Percentiles rank a stretch among this genome's conserved stretches.
Conservation (phyloP, 352 stramenopile species). For the Pythium insidiosum region DNA sequence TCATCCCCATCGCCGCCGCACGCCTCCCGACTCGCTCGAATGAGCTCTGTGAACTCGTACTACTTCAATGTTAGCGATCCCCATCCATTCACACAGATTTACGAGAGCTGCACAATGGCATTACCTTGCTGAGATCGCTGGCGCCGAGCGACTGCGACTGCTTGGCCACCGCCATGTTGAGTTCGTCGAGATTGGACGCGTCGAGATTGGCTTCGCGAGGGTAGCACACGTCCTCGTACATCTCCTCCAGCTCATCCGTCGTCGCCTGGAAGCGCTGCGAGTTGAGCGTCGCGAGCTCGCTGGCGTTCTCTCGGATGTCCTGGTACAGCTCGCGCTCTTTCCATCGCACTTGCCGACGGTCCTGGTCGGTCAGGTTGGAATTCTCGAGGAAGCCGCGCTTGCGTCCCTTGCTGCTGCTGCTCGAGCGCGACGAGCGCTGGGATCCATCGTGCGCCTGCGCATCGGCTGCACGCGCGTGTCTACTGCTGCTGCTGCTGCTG, state of each 20-base stretch:
- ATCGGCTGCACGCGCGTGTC: too few relatives aligned
- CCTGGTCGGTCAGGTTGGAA: constrained; percentile 57
- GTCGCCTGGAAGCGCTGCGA: constrained; percentile 51
- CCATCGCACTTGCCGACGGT: constrained; percentile 62
- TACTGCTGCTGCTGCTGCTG: too few relatives aligned
- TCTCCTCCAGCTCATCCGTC: constrained; percentile 54
- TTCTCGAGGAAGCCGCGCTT: constrained; percentile 53
- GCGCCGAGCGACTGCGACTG: constrained; percentile 61
- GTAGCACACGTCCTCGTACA: constrained; percentile 78
- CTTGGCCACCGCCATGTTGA: constrained; percentile 68
- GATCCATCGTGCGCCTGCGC: too few relatives aligned
- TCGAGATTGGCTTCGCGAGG: constrained; percentile 76
- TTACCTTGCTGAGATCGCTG: constrained; percentile 75
- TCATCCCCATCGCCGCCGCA: too few relatives aligned
- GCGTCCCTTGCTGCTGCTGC: too few relatives aligned
- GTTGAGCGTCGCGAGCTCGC: constrained; percentile 53
- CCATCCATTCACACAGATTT: too few relatives aligned
- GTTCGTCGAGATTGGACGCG: constrained; percentile 73
- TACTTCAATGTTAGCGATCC: too few relatives aligned
- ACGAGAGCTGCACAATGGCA: too few relatives aligned
- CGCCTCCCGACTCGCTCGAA: too few relatives aligned
- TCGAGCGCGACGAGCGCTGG: too few relatives aligned
- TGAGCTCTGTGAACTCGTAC: too few relatives aligned
- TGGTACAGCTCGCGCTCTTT: constrained; percentile 72
- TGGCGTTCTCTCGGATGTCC: constrained; percentile 64